A percentile compares a stretch with the other conserved stretches of the same genome.
These are phyloP conservation scores for Oryza glaberrima DNA, from an alignment of 176 grass and related monocot genomes.

Conservation along the genomic window DNA sequence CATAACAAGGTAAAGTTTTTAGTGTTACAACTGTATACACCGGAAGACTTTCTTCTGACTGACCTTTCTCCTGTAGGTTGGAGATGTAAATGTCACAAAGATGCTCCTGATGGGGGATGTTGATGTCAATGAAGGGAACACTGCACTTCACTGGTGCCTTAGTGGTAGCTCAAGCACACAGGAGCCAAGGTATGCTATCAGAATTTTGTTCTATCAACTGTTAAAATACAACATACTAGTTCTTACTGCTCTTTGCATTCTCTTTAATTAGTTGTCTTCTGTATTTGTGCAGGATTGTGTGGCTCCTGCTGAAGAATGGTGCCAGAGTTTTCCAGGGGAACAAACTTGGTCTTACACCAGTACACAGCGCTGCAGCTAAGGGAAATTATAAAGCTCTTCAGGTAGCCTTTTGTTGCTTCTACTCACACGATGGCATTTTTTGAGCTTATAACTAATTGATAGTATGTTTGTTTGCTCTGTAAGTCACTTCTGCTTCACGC, in stretches of 20 bases:
- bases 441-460: no score
- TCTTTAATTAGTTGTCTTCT: neutral
- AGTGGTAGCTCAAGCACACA: slow-evolving; percentile 51
- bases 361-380: slow-evolving; percentile 62
- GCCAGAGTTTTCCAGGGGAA: slow-evolving; percentile 62
- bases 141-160: slow-evolving; percentile 62
- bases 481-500: slow-evolving; percentile 61
- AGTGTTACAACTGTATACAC: neutral
- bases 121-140: slow-evolving; percentile 65
- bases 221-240: no score
- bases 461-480: neutral
- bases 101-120: slow-evolving; percentile 59
- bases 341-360: slow-evolving; percentile 62
- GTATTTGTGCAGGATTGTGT: slow-evolving; percentile 49
- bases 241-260: neutral
- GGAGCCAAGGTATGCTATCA: slow-evolving; percentile 50
- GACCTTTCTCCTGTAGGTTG: slow-evolving; percentile 31
- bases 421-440: no score
- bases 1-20: neutral
- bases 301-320: slow-evolving; percentile 62
- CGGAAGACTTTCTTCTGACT: neutral
- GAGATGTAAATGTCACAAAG: slow-evolving; percentile 58
- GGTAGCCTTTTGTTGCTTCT: slow-evolving; percentile 29
- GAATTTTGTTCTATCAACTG: slow-evolving; percentile 7
- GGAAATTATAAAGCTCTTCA: slow-evolving; percentile 68